Evolutionary conservation across 202 grass and related monocot genomes (phyloP).

Genomic region (Musa balbisiana): DNA sequence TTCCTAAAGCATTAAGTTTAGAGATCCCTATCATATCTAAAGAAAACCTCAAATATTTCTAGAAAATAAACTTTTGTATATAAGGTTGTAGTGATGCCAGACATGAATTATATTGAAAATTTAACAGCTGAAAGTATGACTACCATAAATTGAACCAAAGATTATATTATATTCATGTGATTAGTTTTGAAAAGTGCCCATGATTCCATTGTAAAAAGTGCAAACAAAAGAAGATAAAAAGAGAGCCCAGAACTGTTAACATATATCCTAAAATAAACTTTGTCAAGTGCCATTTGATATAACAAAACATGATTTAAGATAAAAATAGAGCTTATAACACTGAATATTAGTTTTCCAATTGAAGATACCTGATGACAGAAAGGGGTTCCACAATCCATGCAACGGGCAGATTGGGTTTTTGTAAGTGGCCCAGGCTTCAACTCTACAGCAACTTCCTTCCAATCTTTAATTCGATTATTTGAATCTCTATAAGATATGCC

Average conservation of each 20-base stretch:
- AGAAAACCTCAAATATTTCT: background rate
- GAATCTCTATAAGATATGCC: constrained; percentile 84
- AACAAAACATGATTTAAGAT: background rate
- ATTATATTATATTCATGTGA: too few relatives aligned
- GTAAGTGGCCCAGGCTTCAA: constrained; percentile 69
- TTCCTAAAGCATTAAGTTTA: background rate
- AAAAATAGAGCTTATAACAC: too few relatives aligned
- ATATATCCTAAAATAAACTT: too few relatives aligned
- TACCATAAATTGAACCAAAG: too few relatives aligned
- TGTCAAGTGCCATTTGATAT: constrained; percentile 7
- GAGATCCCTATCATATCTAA: background rate
- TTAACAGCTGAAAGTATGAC: too few relatives aligned
- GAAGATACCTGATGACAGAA: constrained; percentile 91
- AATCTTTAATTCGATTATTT: constrained; percentile 61
- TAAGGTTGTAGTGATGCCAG: too few relatives aligned
- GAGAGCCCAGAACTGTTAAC: too few relatives aligned
- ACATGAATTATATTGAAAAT: too few relatives aligned
- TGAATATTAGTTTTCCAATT: constrained; percentile 3
- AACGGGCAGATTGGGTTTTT: constrained; percentile 94
- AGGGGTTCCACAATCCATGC: constrained; percentile 99
- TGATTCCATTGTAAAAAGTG: too few relatives aligned
- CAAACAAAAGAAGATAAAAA: too few relatives aligned
- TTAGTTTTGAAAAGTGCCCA: too few relatives aligned
- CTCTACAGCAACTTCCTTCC: constrained; percentile 83
- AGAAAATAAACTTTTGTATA: background rate